These are phyloP conservation scores for Ilex aquifolium DNA, from an alignment of 257 asterid genomes.

Conservation along the genomic window DNA sequence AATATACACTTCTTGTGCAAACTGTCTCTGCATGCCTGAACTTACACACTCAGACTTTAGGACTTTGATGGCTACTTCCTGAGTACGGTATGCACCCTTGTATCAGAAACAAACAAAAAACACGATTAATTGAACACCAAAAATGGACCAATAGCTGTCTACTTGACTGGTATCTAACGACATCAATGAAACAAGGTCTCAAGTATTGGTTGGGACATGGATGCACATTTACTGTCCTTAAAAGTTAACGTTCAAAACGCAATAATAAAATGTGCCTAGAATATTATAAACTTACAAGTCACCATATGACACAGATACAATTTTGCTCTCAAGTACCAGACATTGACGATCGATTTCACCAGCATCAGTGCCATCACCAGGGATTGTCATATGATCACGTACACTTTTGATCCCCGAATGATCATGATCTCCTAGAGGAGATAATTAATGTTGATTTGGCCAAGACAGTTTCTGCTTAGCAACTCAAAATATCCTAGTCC, in stretches of 20 bases:
- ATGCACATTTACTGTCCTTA: neutral
- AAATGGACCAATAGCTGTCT: neutral
- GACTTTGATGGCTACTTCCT: slow-evolving; percentile 93
- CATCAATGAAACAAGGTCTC: neutral
- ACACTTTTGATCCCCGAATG: slow-evolving; percentile 30
- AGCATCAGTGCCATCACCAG: slow-evolving; percentile 62
- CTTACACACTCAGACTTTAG: slow-evolving; percentile 85
- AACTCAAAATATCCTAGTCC: slow-evolving; percentile 7
- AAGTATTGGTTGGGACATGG: neutral
- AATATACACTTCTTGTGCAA: slow-evolving; percentile 94
- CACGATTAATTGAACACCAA: slow-evolving; percentile 16
- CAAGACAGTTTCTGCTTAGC: slow-evolving; percentile 41
- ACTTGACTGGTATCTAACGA: neutral
- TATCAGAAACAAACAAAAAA: slow-evolving; percentile 41
- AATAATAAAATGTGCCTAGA: neutral
- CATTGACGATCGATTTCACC: slow-evolving; percentile 60
- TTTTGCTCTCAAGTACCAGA: slow-evolving; percentile 48
- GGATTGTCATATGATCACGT: slow-evolving; percentile 44
- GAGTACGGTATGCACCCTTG: slow-evolving; percentile 79
- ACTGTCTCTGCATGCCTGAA: slow-evolving; percentile 81
- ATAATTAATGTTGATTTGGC: slow-evolving; percentile 33
- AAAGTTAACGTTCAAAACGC: too few species aligned
- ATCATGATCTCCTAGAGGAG: slow-evolving; percentile 19
- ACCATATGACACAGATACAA: slow-evolving; percentile 71
- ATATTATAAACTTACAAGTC: slow-evolving; percentile 42